Percentiles rank a stretch among this genome's conserved stretches.
phyloP scores from a whole-genome alignment of 2,329 filamentous ascomycete genomes.

The Emergomyces africanus region DNA sequence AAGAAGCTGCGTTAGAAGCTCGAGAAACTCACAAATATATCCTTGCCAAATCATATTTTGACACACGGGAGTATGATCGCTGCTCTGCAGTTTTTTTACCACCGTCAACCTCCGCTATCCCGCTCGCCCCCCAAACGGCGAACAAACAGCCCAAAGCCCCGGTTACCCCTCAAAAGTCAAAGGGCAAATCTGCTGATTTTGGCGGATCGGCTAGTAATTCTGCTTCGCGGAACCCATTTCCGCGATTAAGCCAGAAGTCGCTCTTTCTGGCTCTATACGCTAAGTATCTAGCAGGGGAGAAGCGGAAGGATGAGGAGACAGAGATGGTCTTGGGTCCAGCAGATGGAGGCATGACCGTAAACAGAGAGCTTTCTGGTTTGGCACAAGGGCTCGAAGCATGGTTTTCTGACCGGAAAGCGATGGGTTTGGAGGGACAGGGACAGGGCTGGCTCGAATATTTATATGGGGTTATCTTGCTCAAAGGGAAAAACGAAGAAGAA shows the following conservation, averaged over 20 bases:
- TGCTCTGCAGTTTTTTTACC: slow-evolving; percentile 82
- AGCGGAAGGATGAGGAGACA: slow-evolving; percentile 88
- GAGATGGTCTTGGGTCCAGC: slow-evolving; percentile 95
- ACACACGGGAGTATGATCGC: slow-evolving; percentile 88
- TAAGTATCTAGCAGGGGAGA: slow-evolving; percentile 86
- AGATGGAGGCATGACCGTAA: slow-evolving; percentile 70
- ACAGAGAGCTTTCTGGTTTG: slow-evolving; percentile 70
- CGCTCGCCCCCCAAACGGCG: slow-evolving; percentile 38
- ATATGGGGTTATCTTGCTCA: slow-evolving; percentile 81
- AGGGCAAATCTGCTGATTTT: slow-evolving; percentile 42
- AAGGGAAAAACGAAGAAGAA: slow-evolving; percentile 76
- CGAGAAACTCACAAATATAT: slow-evolving; percentile 73
- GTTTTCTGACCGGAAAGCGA: slow-evolving; percentile 55
- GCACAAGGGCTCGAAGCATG: slow-evolving; percentile 66
- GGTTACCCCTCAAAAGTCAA: slow-evolving; percentile 41
- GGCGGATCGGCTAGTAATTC: slow-evolving; percentile 24
- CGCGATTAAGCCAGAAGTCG: slow-evolving; percentile 69
- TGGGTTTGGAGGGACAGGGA: slow-evolving; percentile 48
- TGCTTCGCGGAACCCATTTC: slow-evolving; percentile 28
- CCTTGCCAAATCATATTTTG: slow-evolving; percentile 85
- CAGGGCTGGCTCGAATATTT: slow-evolving; percentile 82
- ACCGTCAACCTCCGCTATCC: slow-evolving; percentile 58
- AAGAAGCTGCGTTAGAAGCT: slow-evolving; percentile 63
- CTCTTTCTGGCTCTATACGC: slow-evolving; percentile 87
- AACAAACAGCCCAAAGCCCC: slow-evolving; percentile 26